Evolutionary conservation across 1,139 yeast genomes (phyloP).

Genomic region (Yamadazyma diospyri): DNA sequence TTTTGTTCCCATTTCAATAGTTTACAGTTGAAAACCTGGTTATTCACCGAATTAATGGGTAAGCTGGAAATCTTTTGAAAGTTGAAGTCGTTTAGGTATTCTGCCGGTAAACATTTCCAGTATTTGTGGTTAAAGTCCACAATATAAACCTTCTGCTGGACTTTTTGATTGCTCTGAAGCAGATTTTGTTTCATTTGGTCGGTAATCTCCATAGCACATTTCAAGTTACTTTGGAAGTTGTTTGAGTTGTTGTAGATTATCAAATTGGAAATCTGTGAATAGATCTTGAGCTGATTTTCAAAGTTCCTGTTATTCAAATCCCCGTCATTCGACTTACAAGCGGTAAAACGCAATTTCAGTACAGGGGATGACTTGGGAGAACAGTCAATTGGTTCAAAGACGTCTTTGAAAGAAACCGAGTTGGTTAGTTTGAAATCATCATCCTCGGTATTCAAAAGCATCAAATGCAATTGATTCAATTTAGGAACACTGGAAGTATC

Average conservation of each 20-base stretch:
- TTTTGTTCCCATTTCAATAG: slow-evolving; percentile 35
- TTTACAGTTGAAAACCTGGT: slow-evolving; percentile 19
- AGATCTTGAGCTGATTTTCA: slow-evolving; percentile 26
- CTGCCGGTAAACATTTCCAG: slow-evolving; percentile 17
- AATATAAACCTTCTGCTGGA: slow-evolving; percentile 15
- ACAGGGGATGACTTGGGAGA: background rate
- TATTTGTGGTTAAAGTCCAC: slow-evolving; percentile 15
- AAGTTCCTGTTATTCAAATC: slow-evolving; percentile 33
- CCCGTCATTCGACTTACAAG: slow-evolving; percentile 1
- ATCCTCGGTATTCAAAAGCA: slow-evolving; percentile 14
- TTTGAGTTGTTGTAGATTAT: slow-evolving; percentile 27
- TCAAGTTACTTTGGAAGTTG: slow-evolving; percentile 14
- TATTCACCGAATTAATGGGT: slow-evolving; percentile 19
- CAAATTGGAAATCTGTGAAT: slow-evolving; percentile 33
- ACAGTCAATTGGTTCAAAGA: slow-evolving; percentile 3
- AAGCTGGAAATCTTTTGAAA: slow-evolving; percentile 13
- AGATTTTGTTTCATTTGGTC: slow-evolving; percentile 2
- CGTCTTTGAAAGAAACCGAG: slow-evolving; percentile 11
- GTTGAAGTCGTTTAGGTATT: slow-evolving; percentile 16
- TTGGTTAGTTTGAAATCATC: slow-evolving; percentile 13
- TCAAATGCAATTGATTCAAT: slow-evolving; percentile 13
- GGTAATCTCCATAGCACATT: slow-evolving; percentile 12
- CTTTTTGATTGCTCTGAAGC: slow-evolving; percentile 1
- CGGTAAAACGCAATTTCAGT: background rate
- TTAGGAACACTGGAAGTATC: slow-evolving; percentile 9